Conservation (phyloP, 371 early-diverging fungal species). For the Mucor indicus region DNA sequence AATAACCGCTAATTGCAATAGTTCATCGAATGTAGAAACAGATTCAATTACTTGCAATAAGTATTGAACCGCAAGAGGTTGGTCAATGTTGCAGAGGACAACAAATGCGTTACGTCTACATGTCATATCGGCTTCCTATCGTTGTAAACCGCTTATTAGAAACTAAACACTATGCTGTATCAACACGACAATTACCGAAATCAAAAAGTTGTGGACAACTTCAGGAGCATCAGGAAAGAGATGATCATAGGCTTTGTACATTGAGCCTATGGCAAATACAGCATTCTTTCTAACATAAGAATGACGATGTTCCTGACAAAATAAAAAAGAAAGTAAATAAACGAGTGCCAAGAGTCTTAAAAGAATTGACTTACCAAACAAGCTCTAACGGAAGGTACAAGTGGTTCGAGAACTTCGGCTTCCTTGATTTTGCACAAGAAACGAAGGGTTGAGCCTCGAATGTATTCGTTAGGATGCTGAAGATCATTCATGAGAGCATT, state of each 20-base stretch:
- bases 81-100: slow-evolving; percentile 81
- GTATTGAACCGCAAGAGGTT: slow-evolving; percentile 80
- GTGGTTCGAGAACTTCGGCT: slow-evolving; percentile 92
- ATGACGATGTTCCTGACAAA: slow-evolving; percentile 94
- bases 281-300: slow-evolving; percentile 98
- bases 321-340: neutral
- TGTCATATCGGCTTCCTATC: slow-evolving; percentile 87
- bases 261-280: slow-evolving; percentile 86
- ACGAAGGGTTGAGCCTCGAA: slow-evolving; percentile 94
- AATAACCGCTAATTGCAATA: slow-evolving; percentile 89
- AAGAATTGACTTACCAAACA: slow-evolving; percentile 63
- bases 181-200: slow-evolving; percentile 40
- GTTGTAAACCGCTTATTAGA: too few species aligned
- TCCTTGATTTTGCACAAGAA: slow-evolving; percentile 94
- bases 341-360: neutral
- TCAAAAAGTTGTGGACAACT: slow-evolving; percentile 76
- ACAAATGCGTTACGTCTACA: slow-evolving; percentile 94
- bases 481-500: slow-evolving; percentile 97
- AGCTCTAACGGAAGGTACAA: slow-evolving; percentile 83
- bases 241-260: slow-evolving; percentile 84
- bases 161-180: neutral
- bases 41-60: slow-evolving; percentile 70
- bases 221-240: slow-evolving; percentile 97
- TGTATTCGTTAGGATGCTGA: slow-evolving; percentile 98
- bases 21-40: slow-evolving; percentile 82